Conservation (phyloP, 768 basidiomycete species). For the Royoungia palumana region DNA sequence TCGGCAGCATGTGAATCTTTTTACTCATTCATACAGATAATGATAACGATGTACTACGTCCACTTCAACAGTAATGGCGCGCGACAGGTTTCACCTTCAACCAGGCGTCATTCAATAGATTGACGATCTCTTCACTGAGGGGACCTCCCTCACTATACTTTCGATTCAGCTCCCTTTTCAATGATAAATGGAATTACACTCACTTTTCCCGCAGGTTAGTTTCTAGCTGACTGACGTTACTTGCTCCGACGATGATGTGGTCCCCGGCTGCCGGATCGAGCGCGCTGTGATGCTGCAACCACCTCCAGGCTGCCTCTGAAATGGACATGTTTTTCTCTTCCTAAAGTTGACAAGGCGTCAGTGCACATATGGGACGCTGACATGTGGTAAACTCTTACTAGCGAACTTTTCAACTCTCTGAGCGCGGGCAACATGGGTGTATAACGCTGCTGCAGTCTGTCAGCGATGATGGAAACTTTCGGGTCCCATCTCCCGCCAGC, state of each 20-base stretch:
- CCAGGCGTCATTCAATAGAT: slow-evolving; percentile 2
- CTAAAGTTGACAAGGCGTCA: background rate
- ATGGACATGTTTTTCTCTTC: slow-evolving; percentile 10
- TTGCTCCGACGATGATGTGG: slow-evolving; percentile 37
- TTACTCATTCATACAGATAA: no score
- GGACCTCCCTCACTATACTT: background rate
- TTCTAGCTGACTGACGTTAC: slow-evolving; percentile 34
- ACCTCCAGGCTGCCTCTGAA: slow-evolving; percentile 17
- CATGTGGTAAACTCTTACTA: slow-evolving; percentile 4
- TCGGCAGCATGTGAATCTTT: no score
- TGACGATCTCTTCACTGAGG: slow-evolving; percentile 5
- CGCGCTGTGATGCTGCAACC: slow-evolving; percentile 23
- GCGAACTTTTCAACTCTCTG: slow-evolving; percentile 13
- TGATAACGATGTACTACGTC: no score
- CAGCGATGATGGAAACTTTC: background rate
- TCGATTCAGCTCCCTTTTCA: background rate
- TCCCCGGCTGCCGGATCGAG: slow-evolving; percentile 17
- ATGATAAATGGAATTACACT: background rate
- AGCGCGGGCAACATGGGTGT: slow-evolving; percentile 12
- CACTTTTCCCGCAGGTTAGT: slow-evolving; percentile 16
- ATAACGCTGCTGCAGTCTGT: background rate
- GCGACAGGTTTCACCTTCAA: slow-evolving; percentile 6
- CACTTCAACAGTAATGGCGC: background rate
- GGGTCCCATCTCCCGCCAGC: slow-evolving; percentile 13
- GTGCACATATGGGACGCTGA: background rate